phyloP scores from a whole-genome alignment of 2,329 filamentous ascomycete species.

The Exophiala sp. region DNA sequence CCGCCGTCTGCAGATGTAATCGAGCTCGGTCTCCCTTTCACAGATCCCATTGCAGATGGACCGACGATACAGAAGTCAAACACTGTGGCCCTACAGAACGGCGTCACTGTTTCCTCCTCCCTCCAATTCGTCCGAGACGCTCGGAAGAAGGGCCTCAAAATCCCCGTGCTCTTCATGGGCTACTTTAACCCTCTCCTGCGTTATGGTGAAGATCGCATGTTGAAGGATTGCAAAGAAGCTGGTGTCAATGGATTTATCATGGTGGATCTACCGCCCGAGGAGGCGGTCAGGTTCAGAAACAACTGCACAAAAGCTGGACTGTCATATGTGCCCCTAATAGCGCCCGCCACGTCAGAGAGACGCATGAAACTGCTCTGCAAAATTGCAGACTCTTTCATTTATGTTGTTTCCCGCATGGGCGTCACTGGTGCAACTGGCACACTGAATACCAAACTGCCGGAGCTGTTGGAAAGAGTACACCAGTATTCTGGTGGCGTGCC shows the following conservation, averaged over 20 bases:
- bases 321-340: slow-evolving; percentile 95
- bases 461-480: slow-evolving; percentile 80
- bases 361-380: slow-evolving; percentile 95
- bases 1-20: slow-evolving; percentile 68
- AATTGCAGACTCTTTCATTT: slow-evolving; percentile 98
- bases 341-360: slow-evolving; percentile 83
- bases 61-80: slow-evolving; percentile 96
- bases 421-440: slow-evolving; percentile 87
- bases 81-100: slow-evolving; percentile 82
- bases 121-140: slow-evolving; percentile 82
- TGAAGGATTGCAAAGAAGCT: slow-evolving; percentile 77
- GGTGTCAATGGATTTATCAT: slow-evolving; percentile 96
- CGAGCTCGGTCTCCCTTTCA: slow-evolving; percentile 94
- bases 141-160: slow-evolving; percentile 69
- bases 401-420: slow-evolving; percentile 95
- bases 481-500: slow-evolving; percentile 87
- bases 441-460: slow-evolving; percentile 76
- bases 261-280: slow-evolving; percentile 91
- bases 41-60: slow-evolving; percentile 95
- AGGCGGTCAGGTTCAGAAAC: slow-evolving; percentile 86
- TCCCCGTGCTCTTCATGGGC: slow-evolving; percentile 91
- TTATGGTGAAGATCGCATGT: slow-evolving; percentile 87
- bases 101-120: slow-evolving; percentile 75
- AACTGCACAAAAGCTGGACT: slow-evolving; percentile 76
- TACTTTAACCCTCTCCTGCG: slow-evolving; percentile 97